Conservation (phyloP, 2,329 filamentous ascomycete species). For the Grosmannia penicillata region DNA sequence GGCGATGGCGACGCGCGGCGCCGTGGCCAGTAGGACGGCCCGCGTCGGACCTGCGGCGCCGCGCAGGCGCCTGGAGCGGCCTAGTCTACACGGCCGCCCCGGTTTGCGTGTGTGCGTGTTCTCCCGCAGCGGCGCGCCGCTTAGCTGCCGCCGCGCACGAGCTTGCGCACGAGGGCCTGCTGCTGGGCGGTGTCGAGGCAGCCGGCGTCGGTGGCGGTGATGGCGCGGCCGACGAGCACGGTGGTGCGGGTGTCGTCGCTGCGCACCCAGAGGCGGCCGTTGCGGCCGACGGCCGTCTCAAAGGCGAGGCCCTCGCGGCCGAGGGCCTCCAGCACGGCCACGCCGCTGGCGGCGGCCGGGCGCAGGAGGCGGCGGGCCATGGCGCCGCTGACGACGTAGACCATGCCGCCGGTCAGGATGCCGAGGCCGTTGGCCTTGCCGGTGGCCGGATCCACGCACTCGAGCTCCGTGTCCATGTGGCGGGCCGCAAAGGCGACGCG, state of each 20-base stretch:
- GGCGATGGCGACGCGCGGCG: too few species aligned
- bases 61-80: too few species aligned
- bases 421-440: conserved; percentile 84
- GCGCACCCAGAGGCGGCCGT: conserved; percentile 85
- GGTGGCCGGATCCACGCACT: conserved; percentile 74
- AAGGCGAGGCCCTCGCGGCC: conserved; percentile 66
- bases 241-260: conserved; percentile 39
- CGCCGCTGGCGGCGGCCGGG: conserved; percentile 44
- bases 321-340: conserved; percentile 67
- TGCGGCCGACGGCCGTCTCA: conserved; percentile 85
- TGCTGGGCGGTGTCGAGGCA: conserved; percentile 50
- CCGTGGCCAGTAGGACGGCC: too few species aligned
- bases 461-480: conserved; percentile 78
- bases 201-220: conserved; percentile 63
- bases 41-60: too few species aligned
- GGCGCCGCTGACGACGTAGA: conserved; percentile 64
- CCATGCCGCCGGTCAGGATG: conserved; percentile 66
- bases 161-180: conserved; percentile 43
- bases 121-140: conserved; percentile 19
- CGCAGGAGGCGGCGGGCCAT: conserved; percentile 67
- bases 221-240: too few species aligned
- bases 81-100: too few species aligned
- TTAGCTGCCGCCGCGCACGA: conserved; percentile 38
- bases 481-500: conserved; percentile 64
- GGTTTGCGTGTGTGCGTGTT: not conserved